Base-by-base conservation (phyloP, 257 asterid genomes). In the Henckelia pumila region DNA sequence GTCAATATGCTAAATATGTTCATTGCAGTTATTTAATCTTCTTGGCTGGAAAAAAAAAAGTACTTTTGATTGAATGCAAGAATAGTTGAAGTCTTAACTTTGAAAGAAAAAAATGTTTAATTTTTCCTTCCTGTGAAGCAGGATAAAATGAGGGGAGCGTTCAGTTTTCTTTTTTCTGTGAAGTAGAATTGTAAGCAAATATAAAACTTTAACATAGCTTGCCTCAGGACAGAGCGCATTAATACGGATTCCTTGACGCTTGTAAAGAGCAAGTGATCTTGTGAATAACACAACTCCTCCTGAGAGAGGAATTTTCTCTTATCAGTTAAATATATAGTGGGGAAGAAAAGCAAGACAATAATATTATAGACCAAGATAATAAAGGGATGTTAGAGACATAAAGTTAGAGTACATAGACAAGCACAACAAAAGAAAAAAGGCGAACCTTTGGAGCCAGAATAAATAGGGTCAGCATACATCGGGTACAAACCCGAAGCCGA, bases 181-280 rank as follows among this genome's bases (percentile, higher is more conserved):
- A 62, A 20, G 72, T 24, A 33, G 53, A 64, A 37, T 29, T 8
- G 20, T 29, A 47, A 21, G 60, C 32, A 30, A 64, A 35, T 63
- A 61, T 37, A 56, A 32, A 70, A 71, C 20, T 10, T 24, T 66
- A 56, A 71, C 35, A 63, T 22, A 62, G 56, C 77, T 72, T 63
- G 88, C 99, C 96, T 94, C 99, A 47, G 99, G 99, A 80, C 99
- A 94, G 60, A 94, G 95, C 49, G 80, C 97, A 78, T 94, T 94
- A 29, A 94, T 58, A 68, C 99, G 99, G 70, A 94, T 94, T 63
- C 97, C 95, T 71, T 83, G 81, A 73, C 87, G 96, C 81, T 82
- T 88, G 80, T 76, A 94, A 28, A 75, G 89, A 80, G 81, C 86
- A 68, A 94, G 90, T 19, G 99, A 81, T 75, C 99, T 82, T 32